Base-by-base conservation (phyloP, 2,329 filamentous ascomycete genomes). In the Paraconiothyrium sp. region DNA sequence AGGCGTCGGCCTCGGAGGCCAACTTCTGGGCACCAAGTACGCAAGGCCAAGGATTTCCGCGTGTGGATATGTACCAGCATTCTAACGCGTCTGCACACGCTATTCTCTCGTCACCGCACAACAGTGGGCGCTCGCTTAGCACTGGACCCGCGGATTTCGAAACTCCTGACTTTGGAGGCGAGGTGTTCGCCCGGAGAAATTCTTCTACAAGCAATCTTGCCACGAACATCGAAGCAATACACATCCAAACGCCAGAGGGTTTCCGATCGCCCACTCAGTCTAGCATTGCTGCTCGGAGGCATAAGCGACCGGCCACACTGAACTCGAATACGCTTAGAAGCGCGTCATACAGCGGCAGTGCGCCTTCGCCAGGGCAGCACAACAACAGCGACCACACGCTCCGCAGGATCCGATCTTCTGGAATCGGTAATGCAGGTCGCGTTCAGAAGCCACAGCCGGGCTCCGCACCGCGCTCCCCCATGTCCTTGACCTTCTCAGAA, bases 381-480 rank as follows among this genome's bases (percentile, higher is more conserved):
- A 67, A 63, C 43, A 72, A 71, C 57, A 67, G 64, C 43, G 79
- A 80, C 48, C 79, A 80, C 27, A 74, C 73, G 9, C 73, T 84
- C 14, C 81, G 83, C 37, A 80, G 82, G 32, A 84, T 84, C 54
- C 76, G 81, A 54, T 84, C 83, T 13, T 81, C 78, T 49, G 80
- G 81, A 11, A 76, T 84, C 59, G 65, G 76, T n/a, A 80, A 78
- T 59, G 77, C 73, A 30, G 81, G 82, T 20, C 81, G 83, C 48
- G 77, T 85, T 27, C 81, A 83, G 63, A 85, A 85, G 63, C 73
- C 77, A 1, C 75, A 70, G 37, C 73, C 78, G 30, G 78, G 81
- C 50, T 80, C 82, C 24, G 79, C 82, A 24, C 83, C 84, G 66
- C 79, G 82, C 13, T 85, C 83, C 22, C 83, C 83, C 24, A 75